A percentile compares a stretch with the other conserved stretches of the same genome.
These are phyloP conservation scores for Erigeron canadensis DNA, from an alignment of 129 eudicot genomes.

Conservation along the genomic window DNA sequence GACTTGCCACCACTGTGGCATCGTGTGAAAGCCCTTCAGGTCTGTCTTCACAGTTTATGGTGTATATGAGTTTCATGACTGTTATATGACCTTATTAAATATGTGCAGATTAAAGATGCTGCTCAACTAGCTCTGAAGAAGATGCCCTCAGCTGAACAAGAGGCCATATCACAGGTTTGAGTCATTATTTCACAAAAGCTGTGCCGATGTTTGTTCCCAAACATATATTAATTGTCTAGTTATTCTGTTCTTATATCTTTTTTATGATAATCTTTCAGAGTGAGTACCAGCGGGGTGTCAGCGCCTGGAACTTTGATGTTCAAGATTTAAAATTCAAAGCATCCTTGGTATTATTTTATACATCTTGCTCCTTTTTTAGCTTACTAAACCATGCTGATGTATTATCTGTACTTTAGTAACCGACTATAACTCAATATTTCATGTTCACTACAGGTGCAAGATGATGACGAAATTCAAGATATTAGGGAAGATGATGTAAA, in stretches of 20 bases:
- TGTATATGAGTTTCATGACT: neutral
- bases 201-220: neutral
- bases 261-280: constrained; percentile 53
- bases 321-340: constrained; percentile 94
- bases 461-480: constrained; percentile 80
- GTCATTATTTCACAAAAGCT: constrained; percentile 4
- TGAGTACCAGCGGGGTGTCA: constrained; percentile 98
- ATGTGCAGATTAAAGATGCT: constrained; percentile 79
- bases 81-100: neutral
- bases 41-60: constrained; percentile 13
- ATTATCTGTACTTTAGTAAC: constrained; percentile 1
- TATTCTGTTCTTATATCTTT: neutral
- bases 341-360: constrained; percentile 59
- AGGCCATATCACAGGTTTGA: constrained; percentile 91
- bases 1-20: constrained; percentile 91
- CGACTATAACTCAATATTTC: constrained; percentile 5
- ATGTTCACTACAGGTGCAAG: constrained; percentile 63
- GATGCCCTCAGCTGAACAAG: constrained; percentile 97
- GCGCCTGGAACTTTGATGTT: constrained; percentile 97
- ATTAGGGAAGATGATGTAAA: constrained; percentile 57
- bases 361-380: constrained; percentile 6
- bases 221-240: neutral
- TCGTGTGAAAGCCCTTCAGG: constrained; percentile 97
- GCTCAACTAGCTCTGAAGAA: constrained; percentile 93
- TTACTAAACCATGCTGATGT: neutral